Conservation (phyloP, 371 early-diverging fungal species). For the Zychaea mexicana region DNA sequence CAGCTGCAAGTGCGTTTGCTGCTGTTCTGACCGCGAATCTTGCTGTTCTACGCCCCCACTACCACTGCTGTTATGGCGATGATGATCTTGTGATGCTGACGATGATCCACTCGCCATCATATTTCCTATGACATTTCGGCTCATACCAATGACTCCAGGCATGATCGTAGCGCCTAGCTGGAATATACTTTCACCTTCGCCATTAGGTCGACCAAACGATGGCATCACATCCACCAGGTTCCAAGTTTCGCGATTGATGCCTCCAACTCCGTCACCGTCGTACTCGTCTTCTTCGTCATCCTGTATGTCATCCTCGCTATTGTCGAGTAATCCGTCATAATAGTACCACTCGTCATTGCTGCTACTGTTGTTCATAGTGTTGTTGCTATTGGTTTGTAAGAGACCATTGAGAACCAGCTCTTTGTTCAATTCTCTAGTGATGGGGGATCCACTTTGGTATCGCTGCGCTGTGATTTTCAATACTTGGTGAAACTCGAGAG, state of each 20-base stretch:
- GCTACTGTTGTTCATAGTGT: neutral
- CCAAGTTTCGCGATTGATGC: slow-evolving; percentile 33
- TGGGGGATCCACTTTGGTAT: slow-evolving; percentile 18
- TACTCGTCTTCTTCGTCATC: slow-evolving; percentile 14
- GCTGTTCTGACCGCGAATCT: neutral
- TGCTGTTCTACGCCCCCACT: neutral
- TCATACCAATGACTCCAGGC: slow-evolving; percentile 37
- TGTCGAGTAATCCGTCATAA: slow-evolving; percentile 19
- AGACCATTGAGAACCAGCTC: slow-evolving; percentile 11
- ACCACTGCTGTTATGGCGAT: neutral
- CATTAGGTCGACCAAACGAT: slow-evolving; percentile 27
- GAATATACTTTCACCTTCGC: slow-evolving; percentile 35
- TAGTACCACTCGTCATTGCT: slow-evolving; percentile 16
- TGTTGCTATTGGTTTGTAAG: slow-evolving; percentile 20
- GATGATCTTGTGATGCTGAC: neutral
- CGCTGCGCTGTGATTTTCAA: slow-evolving; percentile 35
- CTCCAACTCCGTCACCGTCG: slow-evolving; percentile 13
- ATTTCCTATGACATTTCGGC: slow-evolving; percentile 23
- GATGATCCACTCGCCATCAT: slow-evolving; percentile 1
- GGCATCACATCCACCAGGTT: slow-evolving; percentile 54
- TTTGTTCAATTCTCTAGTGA: slow-evolving; percentile 7
- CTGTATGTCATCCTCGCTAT: slow-evolving; percentile 25
- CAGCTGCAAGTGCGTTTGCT: neutral
- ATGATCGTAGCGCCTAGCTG: slow-evolving; percentile 38
- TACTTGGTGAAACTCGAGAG: slow-evolving; percentile 41